phyloP scores from a whole-genome alignment of 208 protist species.

The Spongospora subterranea region DNA sequence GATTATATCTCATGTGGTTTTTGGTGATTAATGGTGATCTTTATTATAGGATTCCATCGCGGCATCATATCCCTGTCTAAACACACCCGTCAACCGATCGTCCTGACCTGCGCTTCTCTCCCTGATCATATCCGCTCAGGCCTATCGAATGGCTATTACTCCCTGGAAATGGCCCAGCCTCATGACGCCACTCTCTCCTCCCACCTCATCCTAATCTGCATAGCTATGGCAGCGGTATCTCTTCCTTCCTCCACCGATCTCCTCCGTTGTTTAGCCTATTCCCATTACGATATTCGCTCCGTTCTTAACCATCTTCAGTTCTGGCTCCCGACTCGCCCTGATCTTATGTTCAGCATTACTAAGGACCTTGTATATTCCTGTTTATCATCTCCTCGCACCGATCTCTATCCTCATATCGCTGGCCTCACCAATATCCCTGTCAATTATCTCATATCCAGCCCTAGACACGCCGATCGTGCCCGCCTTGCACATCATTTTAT shows the following conservation, averaged over 20 bases:
- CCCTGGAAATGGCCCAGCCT: neutral
- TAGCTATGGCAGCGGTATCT: neutral
- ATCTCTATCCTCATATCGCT: neutral
- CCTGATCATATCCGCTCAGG: neutral
- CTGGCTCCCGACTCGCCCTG: neutral
- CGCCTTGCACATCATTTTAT: too few species aligned
- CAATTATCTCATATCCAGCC: too few species aligned
- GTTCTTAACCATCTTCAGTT: slow-evolving; percentile 6
- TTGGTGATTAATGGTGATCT: neutral
- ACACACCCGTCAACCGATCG: neutral
- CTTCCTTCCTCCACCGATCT: neutral
- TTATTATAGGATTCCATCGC: neutral
- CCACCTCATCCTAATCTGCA: neutral
- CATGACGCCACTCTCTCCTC: neutral
- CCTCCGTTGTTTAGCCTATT: neutral
- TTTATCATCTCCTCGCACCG: neutral
- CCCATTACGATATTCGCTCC: neutral
- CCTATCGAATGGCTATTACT: neutral
- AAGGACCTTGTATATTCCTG: neutral
- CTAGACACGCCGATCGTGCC: too few species aligned
- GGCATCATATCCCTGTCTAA: neutral
- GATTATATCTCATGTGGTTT: neutral
- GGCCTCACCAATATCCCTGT: neutral
- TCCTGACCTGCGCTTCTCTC: slow-evolving; percentile 4
- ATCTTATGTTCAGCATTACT: neutral